Evolutionary conservation across 2,329 filamentous ascomycete species (phyloP), one percentile per base, ranked within the genome.

Genomic region (Microdochium bolleyi): DNA sequence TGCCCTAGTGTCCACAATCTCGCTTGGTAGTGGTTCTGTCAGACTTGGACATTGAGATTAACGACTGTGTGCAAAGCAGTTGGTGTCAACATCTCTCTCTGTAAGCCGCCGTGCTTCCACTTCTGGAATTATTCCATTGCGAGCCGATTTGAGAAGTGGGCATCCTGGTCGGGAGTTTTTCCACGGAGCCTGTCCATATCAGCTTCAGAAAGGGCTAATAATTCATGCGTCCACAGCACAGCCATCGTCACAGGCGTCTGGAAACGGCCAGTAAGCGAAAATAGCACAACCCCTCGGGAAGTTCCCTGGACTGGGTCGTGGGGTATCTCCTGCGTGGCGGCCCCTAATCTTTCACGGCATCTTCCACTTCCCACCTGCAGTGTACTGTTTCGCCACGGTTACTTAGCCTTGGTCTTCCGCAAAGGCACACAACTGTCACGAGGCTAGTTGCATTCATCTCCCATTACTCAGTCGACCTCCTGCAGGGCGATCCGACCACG

Each of bases 261-360:
- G 19, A 22, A 46, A 46, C 41, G 16, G 41, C 19, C 41, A 24
- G 13, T 19, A 10, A 21, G 41, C 41, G 3, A 22, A 19, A 19
- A 46, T 11, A 11, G n/a, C 41, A 30, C 27, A 30, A 30, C 27
- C 27, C 27, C 27, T 30, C 41, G 19, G 37, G 41, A 22, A 11
- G 32, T 30, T 50, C 48, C 25, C 48, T 49, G 51, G 48, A 49
- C 51, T 53, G 54, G 55, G 55, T 54, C 55, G 49, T 54, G 56
- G 56, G 55, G 55, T 55, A 54, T 56, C 55, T 55, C 57, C 54
- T 22, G 41, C 41, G 41, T 46, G 19, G n/a, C 41, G 19, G 16
- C 41, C 41, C 41, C 41, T 19, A 22, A 5, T 46, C 41, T 22
- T 22, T 19, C 41, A 46, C 41, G 41, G 41, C 41, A 46, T 46